phyloP scores from a whole-genome alignment of 345 rosid species.

The Boechera retrofracta region DNA sequence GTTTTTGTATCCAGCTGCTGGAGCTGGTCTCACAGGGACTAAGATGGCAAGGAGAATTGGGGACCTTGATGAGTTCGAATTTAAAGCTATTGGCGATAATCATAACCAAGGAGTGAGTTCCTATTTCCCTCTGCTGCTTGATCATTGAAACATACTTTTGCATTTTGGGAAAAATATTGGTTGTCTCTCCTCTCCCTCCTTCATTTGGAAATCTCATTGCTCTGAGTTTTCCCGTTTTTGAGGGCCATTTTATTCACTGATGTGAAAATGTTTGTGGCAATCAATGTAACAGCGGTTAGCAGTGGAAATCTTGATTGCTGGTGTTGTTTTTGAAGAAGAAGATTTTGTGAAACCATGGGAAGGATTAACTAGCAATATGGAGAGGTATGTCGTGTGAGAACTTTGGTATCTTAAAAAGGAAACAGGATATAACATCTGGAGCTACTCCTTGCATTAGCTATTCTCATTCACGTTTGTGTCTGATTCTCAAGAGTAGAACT shows the following conservation, averaged over 20 bases:
- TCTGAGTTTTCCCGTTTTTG: slow-evolving; percentile 6
- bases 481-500: slow-evolving; percentile 12
- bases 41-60: slow-evolving; percentile 97
- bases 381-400: slow-evolving; percentile 59
- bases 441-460: neutral
- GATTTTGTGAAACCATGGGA: slow-evolving; percentile 94
- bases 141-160: slow-evolving; percentile 21
- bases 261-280: slow-evolving; percentile 14
- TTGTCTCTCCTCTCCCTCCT: neutral
- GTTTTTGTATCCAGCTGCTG: slow-evolving; percentile 69
- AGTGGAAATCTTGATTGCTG: slow-evolving; percentile 83
- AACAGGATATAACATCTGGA: slow-evolving; percentile 15
- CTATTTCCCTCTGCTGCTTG: slow-evolving; percentile 6
- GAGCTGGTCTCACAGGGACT: slow-evolving; percentile 97
- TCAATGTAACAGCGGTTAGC: slow-evolving; percentile 74
- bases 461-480: slow-evolving; percentile 14
- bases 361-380: slow-evolving; percentile 75
- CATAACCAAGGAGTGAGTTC: slow-evolving; percentile 67
- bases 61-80: slow-evolving; percentile 88
- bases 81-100: slow-evolving; percentile 81
- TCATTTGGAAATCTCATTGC: slow-evolving; percentile 5
- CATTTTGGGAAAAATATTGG: slow-evolving; percentile 10
- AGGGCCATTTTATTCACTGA: slow-evolving; percentile 5
- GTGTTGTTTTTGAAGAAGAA: slow-evolving; percentile 70
- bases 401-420: neutral